Percentiles rank a stretch among this genome's conserved stretches.
Conservation (phyloP, 2,329 filamentous ascomycete genomes). For the Paracoccidioides lutzii region DNA sequence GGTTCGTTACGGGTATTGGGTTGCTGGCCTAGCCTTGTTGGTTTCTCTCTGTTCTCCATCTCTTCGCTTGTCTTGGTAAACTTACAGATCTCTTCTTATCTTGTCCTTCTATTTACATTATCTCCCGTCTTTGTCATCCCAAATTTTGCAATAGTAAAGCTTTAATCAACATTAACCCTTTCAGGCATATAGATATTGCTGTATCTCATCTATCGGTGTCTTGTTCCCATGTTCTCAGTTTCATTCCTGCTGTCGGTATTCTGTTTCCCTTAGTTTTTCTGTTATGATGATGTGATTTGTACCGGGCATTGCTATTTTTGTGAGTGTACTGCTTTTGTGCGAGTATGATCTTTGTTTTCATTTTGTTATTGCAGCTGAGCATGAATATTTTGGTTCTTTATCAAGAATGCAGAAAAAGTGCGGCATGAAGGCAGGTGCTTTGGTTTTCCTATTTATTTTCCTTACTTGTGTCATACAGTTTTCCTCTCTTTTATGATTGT, state of each 20-base stretch:
- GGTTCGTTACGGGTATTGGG: conserved; percentile 35
- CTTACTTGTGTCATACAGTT: not conserved
- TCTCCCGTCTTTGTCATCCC: not conserved
- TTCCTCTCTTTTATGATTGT: not conserved
- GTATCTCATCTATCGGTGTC: not conserved
- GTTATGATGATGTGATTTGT: not conserved
- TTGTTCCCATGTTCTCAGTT: not conserved
- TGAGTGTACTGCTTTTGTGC: not conserved
- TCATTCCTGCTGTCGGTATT: not conserved
- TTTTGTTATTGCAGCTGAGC: not conserved
- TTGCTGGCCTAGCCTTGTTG: not conserved
- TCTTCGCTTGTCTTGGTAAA: not conserved
- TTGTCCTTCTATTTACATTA: not conserved
- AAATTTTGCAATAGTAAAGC: not conserved
- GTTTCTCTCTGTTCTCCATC: not conserved
- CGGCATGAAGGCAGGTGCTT: not conserved
- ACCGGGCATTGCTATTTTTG: not conserved
- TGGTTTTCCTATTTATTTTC: not conserved
- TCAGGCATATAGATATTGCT: not conserved
- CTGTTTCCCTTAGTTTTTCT: not conserved
- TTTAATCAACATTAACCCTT: not conserved
- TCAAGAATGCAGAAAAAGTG: not conserved
- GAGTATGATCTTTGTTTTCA: not conserved
- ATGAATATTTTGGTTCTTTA: not conserved
- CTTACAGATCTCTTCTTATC: not conserved